Base-by-base conservation (phyloP, 176 grass and related monocot genomes). In the Cymbopogon citratus region DNA sequence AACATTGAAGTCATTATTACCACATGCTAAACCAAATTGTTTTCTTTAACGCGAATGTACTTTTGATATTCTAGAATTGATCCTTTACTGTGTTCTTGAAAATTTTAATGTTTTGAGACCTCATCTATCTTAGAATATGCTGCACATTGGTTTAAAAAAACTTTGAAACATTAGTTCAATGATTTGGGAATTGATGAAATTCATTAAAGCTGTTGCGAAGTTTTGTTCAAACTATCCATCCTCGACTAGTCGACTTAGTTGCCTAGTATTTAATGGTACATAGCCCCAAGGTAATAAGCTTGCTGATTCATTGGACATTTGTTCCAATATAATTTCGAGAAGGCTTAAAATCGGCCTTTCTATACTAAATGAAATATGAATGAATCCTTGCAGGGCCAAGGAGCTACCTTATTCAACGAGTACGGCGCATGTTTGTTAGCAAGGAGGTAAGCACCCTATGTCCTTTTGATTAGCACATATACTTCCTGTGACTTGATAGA, bases 361-460 rank as follows among this genome's bases (percentile, higher is more conserved):
- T 36, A 45, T 66, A 1, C 46, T 81, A 5, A 63, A 63, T 63
- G 25, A 12, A 73, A 24, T 82, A 28, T 26, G 57, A 40, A 21
- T 67, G 60, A 78, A 24, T 68, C 7, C 1, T 78, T 69, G 8
- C 73, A 90, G 88, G 73, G 67, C 83, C 88, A 78, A 90, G 88
- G 79, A 90, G 79, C 73, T 86, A 86, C 59, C 74, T 90, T 29
- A 83, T 90, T 33, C 88, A 90, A 38, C 83, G 60, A 48, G 79
- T 90, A 31, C 57, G 83, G 3, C 67, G 48, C 60, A 79, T 86
- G 56, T 90, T 90, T 86, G 88, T 90, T 64, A 90, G 88, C 83
- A 82, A 90, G 79, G 88, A 90, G 83, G 88, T 78, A 51, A 79
- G 45, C 7, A 57, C 36, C 23, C 40, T 12, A 40, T 49, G 28